A percentile compares a stretch with the other conserved stretches of the same genome.
Conservation (phyloP, 805 yeast genomes). For the Schizosaccharomyces japonicus region DNA sequence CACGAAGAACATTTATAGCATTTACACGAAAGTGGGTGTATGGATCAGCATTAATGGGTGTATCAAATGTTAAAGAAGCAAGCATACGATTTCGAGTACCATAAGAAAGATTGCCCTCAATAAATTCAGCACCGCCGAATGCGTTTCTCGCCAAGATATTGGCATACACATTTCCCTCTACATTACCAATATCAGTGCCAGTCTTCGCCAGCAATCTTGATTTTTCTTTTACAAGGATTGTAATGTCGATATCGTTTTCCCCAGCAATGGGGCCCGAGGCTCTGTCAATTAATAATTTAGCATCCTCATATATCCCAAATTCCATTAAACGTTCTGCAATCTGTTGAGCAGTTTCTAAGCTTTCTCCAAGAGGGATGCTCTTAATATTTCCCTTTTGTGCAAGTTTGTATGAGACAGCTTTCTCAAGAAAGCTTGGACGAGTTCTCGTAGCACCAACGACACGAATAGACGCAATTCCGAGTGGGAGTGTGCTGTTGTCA, state of each 20-base stretch:
- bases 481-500: constrained; percentile 1
- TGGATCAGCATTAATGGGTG: constrained; percentile 5
- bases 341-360: constrained; percentile 13
- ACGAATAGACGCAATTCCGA: constrained; percentile 2
- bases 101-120: constrained; percentile 25
- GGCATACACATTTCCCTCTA: constrained; percentile 86
- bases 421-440: constrained; percentile 2
- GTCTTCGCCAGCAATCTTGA: constrained; percentile 63
- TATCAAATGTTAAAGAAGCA: not conserved
- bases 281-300: constrained; percentile 13
- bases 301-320: constrained; percentile 14
- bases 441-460: constrained; percentile 2
- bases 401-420: not conserved
- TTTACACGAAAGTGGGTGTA: not conserved
- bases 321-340: constrained; percentile 14
- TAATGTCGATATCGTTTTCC: constrained; percentile 9
- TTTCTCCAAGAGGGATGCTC: not conserved
- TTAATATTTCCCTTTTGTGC: too few relatives aligned
- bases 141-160: constrained; percentile 41
- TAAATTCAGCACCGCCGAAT: constrained; percentile 45
- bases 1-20: not conserved
- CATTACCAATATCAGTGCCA: constrained; percentile 89
- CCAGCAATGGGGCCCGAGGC: constrained; percentile 6
- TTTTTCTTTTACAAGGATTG: constrained; percentile 16
- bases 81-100: constrained; percentile 31